These are phyloP conservation scores for Penicillium paradoxum DNA, from an alignment of 495 filamentous ascomycete species.

Conservation along the genomic window DNA sequence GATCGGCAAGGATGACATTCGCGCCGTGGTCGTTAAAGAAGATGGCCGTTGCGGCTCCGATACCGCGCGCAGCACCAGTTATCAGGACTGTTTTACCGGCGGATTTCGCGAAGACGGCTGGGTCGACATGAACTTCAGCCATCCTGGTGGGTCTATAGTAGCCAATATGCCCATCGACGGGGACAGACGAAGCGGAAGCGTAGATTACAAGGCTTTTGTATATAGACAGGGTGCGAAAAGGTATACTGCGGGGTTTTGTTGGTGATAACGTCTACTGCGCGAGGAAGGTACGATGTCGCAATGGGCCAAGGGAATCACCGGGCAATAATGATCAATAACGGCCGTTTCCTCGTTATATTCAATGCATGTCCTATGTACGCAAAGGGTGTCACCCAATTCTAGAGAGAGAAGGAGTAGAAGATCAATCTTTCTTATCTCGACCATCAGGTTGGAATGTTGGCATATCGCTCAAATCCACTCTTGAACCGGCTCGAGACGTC, in stretches of 20 bases:
- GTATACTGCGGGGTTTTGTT: conserved; percentile 4
- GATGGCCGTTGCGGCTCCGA: conserved; percentile 31
- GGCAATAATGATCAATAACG: not conserved
- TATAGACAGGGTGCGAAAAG: not conserved
- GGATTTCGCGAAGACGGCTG: conserved; percentile 3
- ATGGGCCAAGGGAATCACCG: not conserved
- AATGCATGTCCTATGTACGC: not conserved
- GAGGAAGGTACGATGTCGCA: not conserved
- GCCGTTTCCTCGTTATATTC: not conserved
- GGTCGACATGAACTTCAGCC: conserved; percentile 8
- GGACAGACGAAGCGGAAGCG: not conserved
- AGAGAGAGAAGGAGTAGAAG: not conserved
- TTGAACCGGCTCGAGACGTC: conserved; percentile 21
- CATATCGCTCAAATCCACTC: conserved; percentile 22
- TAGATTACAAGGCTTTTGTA: not conserved
- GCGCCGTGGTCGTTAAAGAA: conserved; percentile 23
- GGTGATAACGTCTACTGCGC: not conserved
- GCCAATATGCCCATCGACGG: not conserved
- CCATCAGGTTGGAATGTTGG: not conserved
- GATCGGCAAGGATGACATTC: conserved; percentile 30
- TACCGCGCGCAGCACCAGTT: conserved; percentile 38
- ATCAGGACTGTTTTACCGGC: conserved; percentile 28
- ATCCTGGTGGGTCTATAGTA: not conserved
- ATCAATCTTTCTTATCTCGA: conserved; percentile 22
- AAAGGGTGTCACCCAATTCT: not conserved